phyloP scores from a whole-genome alignment of 495 filamentous ascomycete genomes.

The Peziza echinospora region DNA sequence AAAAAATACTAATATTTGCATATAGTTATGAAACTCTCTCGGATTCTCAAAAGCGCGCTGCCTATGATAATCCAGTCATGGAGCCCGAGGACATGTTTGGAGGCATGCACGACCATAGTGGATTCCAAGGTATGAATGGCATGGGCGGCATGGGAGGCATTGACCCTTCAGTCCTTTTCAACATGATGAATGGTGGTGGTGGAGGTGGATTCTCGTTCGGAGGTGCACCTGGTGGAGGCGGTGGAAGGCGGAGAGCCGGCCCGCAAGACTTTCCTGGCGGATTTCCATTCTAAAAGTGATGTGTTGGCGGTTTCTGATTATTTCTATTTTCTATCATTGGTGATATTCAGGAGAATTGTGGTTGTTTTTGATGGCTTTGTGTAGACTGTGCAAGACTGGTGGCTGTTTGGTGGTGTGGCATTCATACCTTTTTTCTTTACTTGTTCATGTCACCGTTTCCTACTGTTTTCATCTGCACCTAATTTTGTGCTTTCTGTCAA shows the following conservation, averaged over 20 bases:
- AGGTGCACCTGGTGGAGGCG: constrained; percentile 16
- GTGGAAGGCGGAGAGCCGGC: constrained; percentile 4
- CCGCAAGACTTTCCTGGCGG: constrained; percentile 5
- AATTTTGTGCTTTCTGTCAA: no score
- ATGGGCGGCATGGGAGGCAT: constrained; percentile 33
- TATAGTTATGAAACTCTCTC: constrained; percentile 15
- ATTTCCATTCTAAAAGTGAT: constrained; percentile 4
- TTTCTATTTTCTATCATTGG: no score
- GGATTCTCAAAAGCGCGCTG: constrained; percentile 41
- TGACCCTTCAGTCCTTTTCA: constrained; percentile 48
- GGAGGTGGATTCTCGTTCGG: constrained; percentile 28
- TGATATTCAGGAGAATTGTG: no score
- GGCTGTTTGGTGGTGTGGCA: no score
- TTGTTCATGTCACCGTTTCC: no score
- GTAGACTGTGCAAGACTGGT: no score
- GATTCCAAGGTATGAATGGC: constrained; percentile 34
- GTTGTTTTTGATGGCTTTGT: no score
- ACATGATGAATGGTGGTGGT: constrained; percentile 39
- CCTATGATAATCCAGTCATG: not conserved
- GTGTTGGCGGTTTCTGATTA: no score
- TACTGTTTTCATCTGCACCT: no score
- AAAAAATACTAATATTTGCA: constrained; percentile 14
- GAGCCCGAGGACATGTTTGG: constrained; percentile 55
- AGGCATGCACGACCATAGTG: constrained; percentile 34
- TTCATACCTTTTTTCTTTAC: no score